phyloP scores from a whole-genome alignment of 257 asterid species.

The Capsicum chinense region DNA sequence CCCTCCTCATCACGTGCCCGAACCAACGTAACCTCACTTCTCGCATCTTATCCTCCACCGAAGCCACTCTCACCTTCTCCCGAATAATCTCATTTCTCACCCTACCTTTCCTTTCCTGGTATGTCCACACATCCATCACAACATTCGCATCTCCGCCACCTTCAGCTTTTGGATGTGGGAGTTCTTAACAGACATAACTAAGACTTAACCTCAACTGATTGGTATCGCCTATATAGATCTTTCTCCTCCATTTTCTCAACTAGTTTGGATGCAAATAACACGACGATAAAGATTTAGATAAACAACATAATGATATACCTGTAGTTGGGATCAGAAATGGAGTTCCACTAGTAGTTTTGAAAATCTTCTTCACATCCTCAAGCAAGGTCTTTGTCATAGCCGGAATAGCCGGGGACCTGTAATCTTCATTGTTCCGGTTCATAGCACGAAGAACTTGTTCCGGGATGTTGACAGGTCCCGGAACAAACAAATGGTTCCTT shows the following conservation, averaged over 20 bases:
- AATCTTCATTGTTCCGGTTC: constrained; percentile 97
- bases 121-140: no score
- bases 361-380: constrained; percentile 94
- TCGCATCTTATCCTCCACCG: no score
- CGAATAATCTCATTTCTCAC: no score
- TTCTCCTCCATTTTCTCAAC: background rate
- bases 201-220: background rate
- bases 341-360: constrained; percentile 91
- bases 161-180: background rate
- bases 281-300: no score
- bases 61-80: no score
- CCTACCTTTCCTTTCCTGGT: no score
- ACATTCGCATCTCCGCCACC: no score
- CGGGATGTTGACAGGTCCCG: constrained; percentile 99
- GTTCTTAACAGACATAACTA: background rate
- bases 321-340: constrained; percentile 95
- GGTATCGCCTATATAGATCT: background rate
- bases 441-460: constrained; percentile 95
- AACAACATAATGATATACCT: constrained; percentile 43
- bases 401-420: constrained; percentile 94
- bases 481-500: constrained; percentile 97
- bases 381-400: constrained; percentile 79
- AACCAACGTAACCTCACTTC: no score
- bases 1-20: no score
- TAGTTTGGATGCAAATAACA: no score